Percentiles rank a stretch among this genome's conserved stretches.
These are phyloP conservation scores for Gonapodya sp. DNA, from an alignment of 192 early-diverging fungal species.

Conservation along the genomic window DNA sequence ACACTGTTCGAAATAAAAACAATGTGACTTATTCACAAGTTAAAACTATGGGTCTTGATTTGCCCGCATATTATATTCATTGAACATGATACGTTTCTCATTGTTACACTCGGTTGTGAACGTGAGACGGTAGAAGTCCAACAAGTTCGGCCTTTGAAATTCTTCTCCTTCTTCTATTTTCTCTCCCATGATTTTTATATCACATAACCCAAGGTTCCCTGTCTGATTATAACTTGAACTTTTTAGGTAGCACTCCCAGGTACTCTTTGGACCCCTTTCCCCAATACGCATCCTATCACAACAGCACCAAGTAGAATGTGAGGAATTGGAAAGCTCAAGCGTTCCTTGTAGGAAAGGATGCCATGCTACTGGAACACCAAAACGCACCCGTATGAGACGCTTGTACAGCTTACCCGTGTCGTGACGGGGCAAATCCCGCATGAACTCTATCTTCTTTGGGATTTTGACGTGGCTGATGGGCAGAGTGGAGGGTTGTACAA, in stretches of 20 bases:
- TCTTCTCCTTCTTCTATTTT: too few species aligned
- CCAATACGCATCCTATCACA: background rate
- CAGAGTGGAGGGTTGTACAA: too few species aligned
- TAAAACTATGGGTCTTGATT: too few species aligned
- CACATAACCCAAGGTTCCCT: too few species aligned
- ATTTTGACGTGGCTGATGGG: background rate
- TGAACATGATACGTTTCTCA: too few species aligned
- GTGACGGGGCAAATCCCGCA: background rate
- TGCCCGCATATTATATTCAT: too few species aligned
- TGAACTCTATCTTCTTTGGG: background rate
- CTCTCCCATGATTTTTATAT: too few species aligned
- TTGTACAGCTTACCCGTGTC: slow-evolving; percentile 11
- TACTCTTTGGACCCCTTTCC: background rate
- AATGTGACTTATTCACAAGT: too few species aligned
- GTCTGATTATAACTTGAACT: background rate
- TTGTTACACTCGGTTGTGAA: too few species aligned
- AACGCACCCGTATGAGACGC: background rate
- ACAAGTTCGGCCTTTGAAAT: too few species aligned
- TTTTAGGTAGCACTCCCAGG: background rate
- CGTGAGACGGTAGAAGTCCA: too few species aligned
- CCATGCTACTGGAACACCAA: background rate
- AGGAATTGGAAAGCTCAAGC: background rate
- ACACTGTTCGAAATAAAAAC: too few species aligned
- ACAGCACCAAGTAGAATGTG: background rate
- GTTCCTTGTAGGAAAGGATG: background rate